Conservation (phyloP, 2,329 filamentous ascomycete species). For the Daldinia eschscholtzii region DNA sequence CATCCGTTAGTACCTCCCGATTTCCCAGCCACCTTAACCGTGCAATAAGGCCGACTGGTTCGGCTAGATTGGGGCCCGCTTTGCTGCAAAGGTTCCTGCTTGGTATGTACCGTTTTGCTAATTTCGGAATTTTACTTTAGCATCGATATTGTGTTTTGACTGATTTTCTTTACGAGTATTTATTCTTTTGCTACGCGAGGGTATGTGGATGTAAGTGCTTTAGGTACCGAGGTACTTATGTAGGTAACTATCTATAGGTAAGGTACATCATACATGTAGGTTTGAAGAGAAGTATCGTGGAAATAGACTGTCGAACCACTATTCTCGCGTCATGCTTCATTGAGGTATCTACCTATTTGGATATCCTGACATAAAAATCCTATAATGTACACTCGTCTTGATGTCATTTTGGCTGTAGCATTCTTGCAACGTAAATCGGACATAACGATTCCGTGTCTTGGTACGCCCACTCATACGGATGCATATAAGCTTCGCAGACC, state of each 20-base stretch:
- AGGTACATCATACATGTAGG: no score
- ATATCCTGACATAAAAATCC: not conserved
- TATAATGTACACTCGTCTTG: not conserved
- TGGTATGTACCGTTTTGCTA: not conserved
- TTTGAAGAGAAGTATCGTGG: not conserved
- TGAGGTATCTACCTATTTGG: not conserved
- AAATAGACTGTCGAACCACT: not conserved
- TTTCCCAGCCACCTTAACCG: constrained; percentile 27
- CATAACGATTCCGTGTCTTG: constrained; percentile 17
- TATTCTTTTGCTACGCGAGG: no score
- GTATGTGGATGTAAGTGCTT: no score
- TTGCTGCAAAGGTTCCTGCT: no score
- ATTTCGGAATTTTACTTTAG: no score
- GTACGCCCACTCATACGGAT: constrained; percentile 9
- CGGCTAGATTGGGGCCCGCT: constrained; percentile 23
- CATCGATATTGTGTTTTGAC: no score
- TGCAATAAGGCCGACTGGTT: constrained; percentile 25
- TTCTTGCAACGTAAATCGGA: constrained; percentile 28
- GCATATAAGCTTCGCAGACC: constrained; percentile 28
- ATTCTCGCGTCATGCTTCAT: not conserved
- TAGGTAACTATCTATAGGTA: no score
- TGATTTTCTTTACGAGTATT: no score
- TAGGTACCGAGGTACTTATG: no score
- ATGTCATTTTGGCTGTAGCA: constrained; percentile 12
- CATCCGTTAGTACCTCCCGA: constrained; percentile 33